Conservation (phyloP, 257 asterid species). For the Cruciata laevipes region DNA sequence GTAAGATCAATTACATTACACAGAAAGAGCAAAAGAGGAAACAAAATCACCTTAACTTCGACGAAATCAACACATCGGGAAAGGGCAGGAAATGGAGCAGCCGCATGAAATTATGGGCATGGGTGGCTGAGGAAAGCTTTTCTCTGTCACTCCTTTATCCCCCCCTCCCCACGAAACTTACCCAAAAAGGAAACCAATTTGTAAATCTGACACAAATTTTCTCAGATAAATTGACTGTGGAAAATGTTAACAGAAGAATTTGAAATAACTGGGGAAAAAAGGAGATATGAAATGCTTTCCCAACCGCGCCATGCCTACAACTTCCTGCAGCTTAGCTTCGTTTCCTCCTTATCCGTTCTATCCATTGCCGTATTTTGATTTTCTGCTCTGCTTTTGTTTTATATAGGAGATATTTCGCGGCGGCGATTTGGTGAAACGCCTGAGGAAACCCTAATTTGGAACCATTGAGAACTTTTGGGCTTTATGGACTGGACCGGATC, state of each 20-base stretch:
- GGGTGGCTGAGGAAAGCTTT: conserved; percentile 3
- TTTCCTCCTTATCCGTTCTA: background rate
- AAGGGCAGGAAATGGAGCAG: conserved; percentile 5
- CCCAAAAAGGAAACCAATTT: too few species aligned
- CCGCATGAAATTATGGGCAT: conserved; percentile 5
- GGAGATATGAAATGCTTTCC: background rate
- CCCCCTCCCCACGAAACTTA: too few species aligned
- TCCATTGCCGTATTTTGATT: too few species aligned
- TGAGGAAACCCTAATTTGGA: background rate
- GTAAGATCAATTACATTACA: background rate
- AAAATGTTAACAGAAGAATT: background rate
- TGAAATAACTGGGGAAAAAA: too few species aligned
- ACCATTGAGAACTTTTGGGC: too few species aligned
- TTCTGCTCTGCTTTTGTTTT: background rate
- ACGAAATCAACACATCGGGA: background rate
- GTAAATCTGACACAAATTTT: background rate
- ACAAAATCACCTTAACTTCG: background rate
- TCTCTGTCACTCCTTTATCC: too few species aligned
- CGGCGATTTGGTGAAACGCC: background rate
- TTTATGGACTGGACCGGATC: too few species aligned
- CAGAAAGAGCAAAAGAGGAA: background rate
- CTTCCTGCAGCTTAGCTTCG: background rate
- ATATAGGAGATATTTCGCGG: background rate
- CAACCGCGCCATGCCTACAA: background rate
- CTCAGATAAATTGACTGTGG: background rate